Evolutionary conservation across 2,329 filamentous ascomycete genomes (phyloP), one percentile per base, ranked within the genome.

Genomic region (Hirsutella rhossiliensis): DNA sequence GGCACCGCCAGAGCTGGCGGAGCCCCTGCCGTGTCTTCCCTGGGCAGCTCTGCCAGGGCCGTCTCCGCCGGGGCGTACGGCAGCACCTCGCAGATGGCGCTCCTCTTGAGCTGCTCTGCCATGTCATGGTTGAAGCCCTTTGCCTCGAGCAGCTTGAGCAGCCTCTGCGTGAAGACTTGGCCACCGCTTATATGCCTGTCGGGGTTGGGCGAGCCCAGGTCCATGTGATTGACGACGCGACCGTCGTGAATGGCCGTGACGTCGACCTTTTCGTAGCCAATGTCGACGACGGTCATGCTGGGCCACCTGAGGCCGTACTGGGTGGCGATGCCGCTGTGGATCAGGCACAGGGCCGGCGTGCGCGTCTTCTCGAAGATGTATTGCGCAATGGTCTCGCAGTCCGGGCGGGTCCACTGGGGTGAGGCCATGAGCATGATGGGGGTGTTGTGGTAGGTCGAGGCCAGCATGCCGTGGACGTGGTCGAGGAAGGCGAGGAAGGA

Each of bases 301-400:
- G 81, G 74, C 68, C 72, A 75, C 60, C 77, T 78, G 28, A 88
- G 75, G 11, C 87, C 89, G 57, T 94, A 97, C 45, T 92, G 82
- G 1, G 87, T 84, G 23, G 92, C 89, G 40, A 94, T 67, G 3
- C 87, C 89, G 53, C 87, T 84, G 63, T 97, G 86, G 68, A 98
- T 83, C 49, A 97, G 74, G 54, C 84, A 89, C 42, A 98, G 84
- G 0, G 87, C 88, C 0, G 92, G 92, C 0, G 87, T 92, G 67
- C 90, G 92, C 59, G 94, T 95, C 65, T 92, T 94, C 65, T 98
- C 92, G 57, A 98, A 98, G 51, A 97, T 79, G 69, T 95, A 98
- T 50, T 92, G 87, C 13, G 89, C 85, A 52, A 98, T 82, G 34
- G 76, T 77, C 64, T 97, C 90, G 59, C 83, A 83, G 62, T 96